phyloP scores from a whole-genome alignment of 164 flowering plant species.

The Tinospora cordifolia region DNA sequence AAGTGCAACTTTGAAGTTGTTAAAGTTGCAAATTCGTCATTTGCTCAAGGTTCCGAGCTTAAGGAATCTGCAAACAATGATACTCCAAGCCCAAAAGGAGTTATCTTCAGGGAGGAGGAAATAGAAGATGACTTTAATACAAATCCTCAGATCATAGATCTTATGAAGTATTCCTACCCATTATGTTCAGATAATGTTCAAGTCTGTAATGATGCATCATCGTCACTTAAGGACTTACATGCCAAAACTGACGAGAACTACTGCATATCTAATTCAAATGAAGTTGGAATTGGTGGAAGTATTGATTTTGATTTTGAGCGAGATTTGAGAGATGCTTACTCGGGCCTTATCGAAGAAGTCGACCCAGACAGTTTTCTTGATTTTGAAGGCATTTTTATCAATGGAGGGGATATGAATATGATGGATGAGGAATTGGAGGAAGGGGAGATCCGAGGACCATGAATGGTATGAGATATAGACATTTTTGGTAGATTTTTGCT shows the following conservation, averaged over 20 bases:
- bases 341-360: conserved; percentile 36
- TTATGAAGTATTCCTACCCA: conserved; percentile 22
- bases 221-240: not conserved
- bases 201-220: not conserved
- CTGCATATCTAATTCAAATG: conserved; percentile 12
- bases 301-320: conserved; percentile 50
- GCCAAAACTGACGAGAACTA: conserved; percentile 6
- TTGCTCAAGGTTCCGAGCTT: conserved; percentile 11
- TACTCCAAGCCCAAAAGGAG: conserved; percentile 38
- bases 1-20: conserved; percentile 48
- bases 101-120: conserved; percentile 63
- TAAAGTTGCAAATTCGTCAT: conserved; percentile 20
- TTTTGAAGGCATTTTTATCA: conserved; percentile 32
- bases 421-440: conserved; percentile 57
- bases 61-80: conserved; percentile 18
- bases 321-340: conserved; percentile 47
- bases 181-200: conserved; percentile 10
- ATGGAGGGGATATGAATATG: conserved; percentile 14
- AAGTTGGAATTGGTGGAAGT: conserved; percentile 16
- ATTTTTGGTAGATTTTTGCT: not conserved
- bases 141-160: conserved; percentile 49
- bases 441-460: conserved; percentile 46
- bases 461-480: not conserved
- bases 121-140: conserved; percentile 32
- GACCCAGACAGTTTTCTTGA: conserved; percentile 64